phyloP scores from a whole-genome alignment of 371 early-diverging fungal genomes.

The Mortierella sp. region DNA sequence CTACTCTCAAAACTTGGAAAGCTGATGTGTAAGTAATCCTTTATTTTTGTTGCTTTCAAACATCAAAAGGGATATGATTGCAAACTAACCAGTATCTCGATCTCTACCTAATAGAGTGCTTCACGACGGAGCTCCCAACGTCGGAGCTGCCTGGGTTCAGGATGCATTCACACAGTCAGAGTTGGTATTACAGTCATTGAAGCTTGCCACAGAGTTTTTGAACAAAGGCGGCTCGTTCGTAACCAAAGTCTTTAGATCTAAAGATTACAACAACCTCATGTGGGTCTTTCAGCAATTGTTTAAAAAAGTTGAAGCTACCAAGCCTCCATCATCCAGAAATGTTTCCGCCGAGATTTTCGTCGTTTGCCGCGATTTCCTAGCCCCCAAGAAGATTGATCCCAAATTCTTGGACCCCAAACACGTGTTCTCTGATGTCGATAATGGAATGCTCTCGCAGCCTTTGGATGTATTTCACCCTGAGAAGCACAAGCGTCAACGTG shows the following conservation, averaged over 20 bases:
- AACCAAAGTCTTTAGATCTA: constrained; percentile 99
- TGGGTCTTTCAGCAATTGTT: constrained; percentile 99
- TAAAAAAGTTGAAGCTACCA: constrained; percentile 98
- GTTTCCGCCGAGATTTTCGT: constrained; percentile 99
- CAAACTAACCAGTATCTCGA: background rate
- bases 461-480: constrained; percentile 86
- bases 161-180: constrained; percentile 99
- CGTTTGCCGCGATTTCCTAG: constrained; percentile 95
- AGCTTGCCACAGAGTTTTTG: constrained; percentile 97
- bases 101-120: constrained; percentile 75
- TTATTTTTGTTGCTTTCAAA: background rate
- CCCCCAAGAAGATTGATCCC: constrained; percentile 97
- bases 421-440: constrained; percentile 94
- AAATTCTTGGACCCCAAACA: constrained; percentile 94
- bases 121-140: constrained; percentile 99
- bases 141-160: constrained; percentile 98
- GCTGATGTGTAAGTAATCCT: constrained; percentile 90
- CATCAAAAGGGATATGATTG: background rate
- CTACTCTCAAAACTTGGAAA: constrained; percentile 97
- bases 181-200: constrained; percentile 95
- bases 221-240: constrained; percentile 96
- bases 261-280: constrained; percentile 98
- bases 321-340: constrained; percentile 98
- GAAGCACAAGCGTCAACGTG: constrained; percentile 91
- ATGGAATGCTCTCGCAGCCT: constrained; percentile 57